Conservation (phyloP, 805 yeast species). For the Wickerhamomyces bovis region DNA sequence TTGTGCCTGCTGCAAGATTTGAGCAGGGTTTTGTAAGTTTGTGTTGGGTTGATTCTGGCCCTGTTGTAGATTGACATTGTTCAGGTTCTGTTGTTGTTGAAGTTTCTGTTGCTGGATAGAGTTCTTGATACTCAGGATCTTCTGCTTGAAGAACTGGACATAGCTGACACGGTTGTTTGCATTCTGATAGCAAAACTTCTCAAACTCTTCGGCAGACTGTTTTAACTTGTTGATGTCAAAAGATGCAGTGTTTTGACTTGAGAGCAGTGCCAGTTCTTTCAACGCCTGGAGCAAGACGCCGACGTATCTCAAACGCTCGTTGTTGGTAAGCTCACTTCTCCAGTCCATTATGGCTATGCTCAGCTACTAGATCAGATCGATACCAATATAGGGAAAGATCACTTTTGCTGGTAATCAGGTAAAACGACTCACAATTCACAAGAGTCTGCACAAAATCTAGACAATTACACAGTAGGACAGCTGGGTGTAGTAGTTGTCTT, state of each 20-base stretch:
- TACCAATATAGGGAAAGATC: background rate
- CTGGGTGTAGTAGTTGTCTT: background rate
- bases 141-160: constrained; percentile 35
- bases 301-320: constrained; percentile 21
- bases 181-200: constrained; percentile 55
- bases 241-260: constrained; percentile 12
- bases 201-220: constrained; percentile 64
- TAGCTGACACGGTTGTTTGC: constrained; percentile 55
- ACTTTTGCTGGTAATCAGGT: background rate
- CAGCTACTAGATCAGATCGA: background rate
- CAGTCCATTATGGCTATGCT: constrained; percentile 20
- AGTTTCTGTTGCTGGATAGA: constrained; percentile 17
- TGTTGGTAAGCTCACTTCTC: constrained; percentile 18
- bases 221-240: constrained; percentile 37
- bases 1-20: constrained; percentile 7
- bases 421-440: background rate
- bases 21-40: constrained; percentile 9
- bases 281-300: constrained; percentile 18
- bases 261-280: constrained; percentile 17
- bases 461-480: background rate
- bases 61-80: constrained; percentile 27
- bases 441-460: background rate
- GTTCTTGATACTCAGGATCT: constrained; percentile 21
- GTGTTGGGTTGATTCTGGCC: constrained; percentile 29
- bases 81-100: constrained; percentile 34